A percentile compares a stretch with the other conserved stretches of the same genome.
Conservation (phyloP, 2,329 filamentous ascomycete genomes). For the Aspergillus sp. region DNA sequence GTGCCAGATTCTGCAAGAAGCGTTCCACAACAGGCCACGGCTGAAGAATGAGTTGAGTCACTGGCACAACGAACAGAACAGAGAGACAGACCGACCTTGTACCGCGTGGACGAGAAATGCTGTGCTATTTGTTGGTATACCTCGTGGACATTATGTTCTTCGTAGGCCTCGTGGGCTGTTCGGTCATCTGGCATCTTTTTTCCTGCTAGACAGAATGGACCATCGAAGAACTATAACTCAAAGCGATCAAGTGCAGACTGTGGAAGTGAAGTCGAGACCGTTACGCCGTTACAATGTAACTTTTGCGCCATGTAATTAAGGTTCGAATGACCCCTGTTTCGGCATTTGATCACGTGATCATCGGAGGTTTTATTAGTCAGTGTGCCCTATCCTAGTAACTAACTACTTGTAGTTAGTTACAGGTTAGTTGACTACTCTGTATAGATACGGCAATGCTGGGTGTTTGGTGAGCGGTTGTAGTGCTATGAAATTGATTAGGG, state of each 20-base stretch:
- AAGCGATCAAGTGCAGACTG: too few relatives aligned
- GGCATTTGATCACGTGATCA: too few relatives aligned
- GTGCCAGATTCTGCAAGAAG: slow-evolving; percentile 59
- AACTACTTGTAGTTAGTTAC: not conserved
- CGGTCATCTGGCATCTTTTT: slow-evolving; percentile 7
- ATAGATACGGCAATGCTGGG: too few relatives aligned
- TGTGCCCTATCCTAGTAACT: not conserved
- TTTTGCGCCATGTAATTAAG: too few relatives aligned
- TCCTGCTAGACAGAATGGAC: not conserved
- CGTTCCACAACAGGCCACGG: slow-evolving; percentile 86
- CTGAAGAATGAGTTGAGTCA: slow-evolving; percentile 27
- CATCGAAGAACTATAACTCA: too few relatives aligned
- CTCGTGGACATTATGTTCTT: slow-evolving; percentile 77
- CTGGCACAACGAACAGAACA: not conserved
- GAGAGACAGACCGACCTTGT: slow-evolving; percentile 47
- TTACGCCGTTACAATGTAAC: too few relatives aligned
- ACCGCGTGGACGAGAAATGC: slow-evolving; percentile 46
- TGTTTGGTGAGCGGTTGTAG: too few relatives aligned
- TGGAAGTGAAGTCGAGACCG: too few relatives aligned
- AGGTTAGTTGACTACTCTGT: too few relatives aligned
- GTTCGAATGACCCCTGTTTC: too few relatives aligned
- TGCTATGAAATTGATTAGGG: too few relatives aligned
- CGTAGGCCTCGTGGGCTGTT: slow-evolving; percentile 49
- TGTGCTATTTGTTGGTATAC: slow-evolving; percentile 62
- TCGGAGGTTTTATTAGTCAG: not conserved